Percentiles rank a stretch among this genome's conserved stretches.
phyloP scores from a whole-genome alignment of 2,329 filamentous ascomycete genomes.

The Chaetomium sp. region DNA sequence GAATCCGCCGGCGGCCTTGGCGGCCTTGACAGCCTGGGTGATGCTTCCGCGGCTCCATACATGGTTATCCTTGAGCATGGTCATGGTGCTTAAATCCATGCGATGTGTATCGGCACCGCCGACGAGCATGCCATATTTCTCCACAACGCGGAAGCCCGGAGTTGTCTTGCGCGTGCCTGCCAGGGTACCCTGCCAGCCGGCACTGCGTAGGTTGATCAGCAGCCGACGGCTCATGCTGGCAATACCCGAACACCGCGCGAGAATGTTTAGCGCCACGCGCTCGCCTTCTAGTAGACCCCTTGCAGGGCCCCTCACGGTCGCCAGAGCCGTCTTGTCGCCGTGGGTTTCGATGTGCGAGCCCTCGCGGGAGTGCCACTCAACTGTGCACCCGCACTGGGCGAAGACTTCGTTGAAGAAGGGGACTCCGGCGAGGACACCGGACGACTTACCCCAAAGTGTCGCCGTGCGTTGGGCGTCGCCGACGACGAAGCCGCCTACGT shows the following conservation, averaged over 20 bases:
- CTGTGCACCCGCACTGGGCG: conserved; percentile 82
- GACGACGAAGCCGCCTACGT: conserved; percentile 97
- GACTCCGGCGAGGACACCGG: conserved; percentile 82
- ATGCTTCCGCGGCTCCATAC: conserved; percentile 91
- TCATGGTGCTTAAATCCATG: conserved; percentile 91
- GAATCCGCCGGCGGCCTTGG: conserved; percentile 83
- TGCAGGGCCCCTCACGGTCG: conserved; percentile 83
- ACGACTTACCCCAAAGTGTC: conserved; percentile 69
- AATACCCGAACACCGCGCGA: conserved; percentile 89
- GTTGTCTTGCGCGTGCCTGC: conserved; percentile 97
- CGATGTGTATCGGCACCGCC: conserved; percentile 90
- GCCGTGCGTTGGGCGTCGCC: conserved; percentile 67
- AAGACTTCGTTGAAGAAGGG: conserved; percentile 98
- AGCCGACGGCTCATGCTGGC: conserved; percentile 68
- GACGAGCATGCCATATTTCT: conserved; percentile 97
- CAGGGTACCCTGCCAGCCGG: conserved; percentile 80
- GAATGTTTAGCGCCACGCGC: conserved; percentile 85
- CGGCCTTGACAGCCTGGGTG: conserved; percentile 79
- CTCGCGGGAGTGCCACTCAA: conserved; percentile 84
- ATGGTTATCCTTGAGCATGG: conserved; percentile 99
- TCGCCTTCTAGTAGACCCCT: conserved; percentile 84
- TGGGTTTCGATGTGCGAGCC: conserved; percentile 64
- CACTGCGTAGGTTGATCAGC: conserved; percentile 57
- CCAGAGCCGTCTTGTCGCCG: conserved; percentile 61
- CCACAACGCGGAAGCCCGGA: conserved; percentile 89